A percentile compares a stretch with the other conserved stretches of the same genome.
These are phyloP conservation scores for Fusarium ramigenum DNA, from an alignment of 2,329 filamentous ascomycete genomes.

Conservation along the genomic window DNA sequence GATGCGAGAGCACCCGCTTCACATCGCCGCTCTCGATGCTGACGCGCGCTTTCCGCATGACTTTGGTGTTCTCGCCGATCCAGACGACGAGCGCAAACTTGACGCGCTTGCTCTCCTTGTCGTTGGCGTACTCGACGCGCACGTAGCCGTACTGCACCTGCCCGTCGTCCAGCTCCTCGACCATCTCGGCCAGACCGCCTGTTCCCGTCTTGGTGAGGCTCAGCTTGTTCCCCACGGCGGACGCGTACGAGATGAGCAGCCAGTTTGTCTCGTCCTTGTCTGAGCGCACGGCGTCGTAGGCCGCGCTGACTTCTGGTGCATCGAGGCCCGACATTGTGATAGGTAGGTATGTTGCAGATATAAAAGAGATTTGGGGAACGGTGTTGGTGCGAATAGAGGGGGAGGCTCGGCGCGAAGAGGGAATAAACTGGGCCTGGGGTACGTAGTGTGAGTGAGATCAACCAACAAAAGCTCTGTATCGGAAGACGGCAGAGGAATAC, in stretches of 20 bases:
- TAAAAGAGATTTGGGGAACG: background rate
- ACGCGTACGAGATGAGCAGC: slow-evolving; percentile 71
- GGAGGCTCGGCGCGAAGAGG: background rate
- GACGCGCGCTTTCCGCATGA: slow-evolving; percentile 76
- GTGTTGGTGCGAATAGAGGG: slow-evolving; percentile 10
- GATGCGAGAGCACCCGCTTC: slow-evolving; percentile 70
- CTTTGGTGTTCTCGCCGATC: slow-evolving; percentile 71
- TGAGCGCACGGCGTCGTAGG: slow-evolving; percentile 73
- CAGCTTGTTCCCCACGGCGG: slow-evolving; percentile 64
- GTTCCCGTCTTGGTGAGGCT: slow-evolving; percentile 65
- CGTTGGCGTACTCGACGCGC: slow-evolving; percentile 75
- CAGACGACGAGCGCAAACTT: slow-evolving; percentile 76
- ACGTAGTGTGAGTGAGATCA: background rate
- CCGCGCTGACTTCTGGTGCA: slow-evolving; percentile 67
- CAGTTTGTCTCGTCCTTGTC: slow-evolving; percentile 74
- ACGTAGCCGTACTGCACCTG: slow-evolving; percentile 74
- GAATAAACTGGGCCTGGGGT: slow-evolving; percentile 33
- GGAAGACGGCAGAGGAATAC: background rate
- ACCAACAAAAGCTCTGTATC: slow-evolving; percentile 7
- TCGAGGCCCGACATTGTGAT: slow-evolving; percentile 63
- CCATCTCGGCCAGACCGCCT: slow-evolving; percentile 69
- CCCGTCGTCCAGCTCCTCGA: slow-evolving; percentile 62
- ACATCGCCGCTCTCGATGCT: slow-evolving; percentile 73
- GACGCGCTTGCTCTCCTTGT: slow-evolving; percentile 73
- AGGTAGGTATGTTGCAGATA: background rate